Evolutionary conservation across 352 stramenopile genomes (phyloP).

Genomic region (Thalassiosira livingstoniorum): DNA sequence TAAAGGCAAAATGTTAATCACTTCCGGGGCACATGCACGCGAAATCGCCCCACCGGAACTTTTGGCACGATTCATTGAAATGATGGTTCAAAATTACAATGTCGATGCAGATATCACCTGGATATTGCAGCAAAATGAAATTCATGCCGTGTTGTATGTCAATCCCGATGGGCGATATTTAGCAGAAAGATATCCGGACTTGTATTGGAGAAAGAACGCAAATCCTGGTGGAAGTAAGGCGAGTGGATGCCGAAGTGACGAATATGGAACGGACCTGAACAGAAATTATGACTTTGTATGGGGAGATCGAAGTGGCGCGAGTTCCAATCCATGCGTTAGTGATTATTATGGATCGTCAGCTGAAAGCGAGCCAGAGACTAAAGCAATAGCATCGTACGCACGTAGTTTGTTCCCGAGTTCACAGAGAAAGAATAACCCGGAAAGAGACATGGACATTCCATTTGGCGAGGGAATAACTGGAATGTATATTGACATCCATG

Average conservation of each 20-base stretch:
- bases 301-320: slow-evolving; percentile 46
- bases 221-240: slow-evolving; percentile 32
- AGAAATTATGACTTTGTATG: slow-evolving; percentile 72
- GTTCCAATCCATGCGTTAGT: slow-evolving; percentile 36
- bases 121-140: slow-evolving; percentile 61
- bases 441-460: slow-evolving; percentile 23
- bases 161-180: slow-evolving; percentile 67
- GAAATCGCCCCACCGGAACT: slow-evolving; percentile 67
- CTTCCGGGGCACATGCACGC: slow-evolving; percentile 54
- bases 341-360: slow-evolving; percentile 52
- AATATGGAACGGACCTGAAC: slow-evolving; percentile 69
- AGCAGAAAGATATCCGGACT: slow-evolving; percentile 49
- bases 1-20: slow-evolving; percentile 59
- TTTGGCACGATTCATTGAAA: slow-evolving; percentile 40
- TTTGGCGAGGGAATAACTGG: slow-evolving; percentile 57
- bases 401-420: slow-evolving; percentile 52
- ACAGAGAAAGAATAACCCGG: slow-evolving; percentile 43
- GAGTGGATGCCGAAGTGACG: slow-evolving; percentile 21
- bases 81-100: slow-evolving; percentile 48
- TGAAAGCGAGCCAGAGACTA: slow-evolving; percentile 60
- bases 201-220: slow-evolving; percentile 62
- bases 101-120: slow-evolving; percentile 52
- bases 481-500: slow-evolving; percentile 68
- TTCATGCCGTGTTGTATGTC: slow-evolving; percentile 65
- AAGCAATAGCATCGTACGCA: slow-evolving; percentile 58